A percentile compares a stretch with the other conserved stretches of the same genome.
phyloP scores from a whole-genome alignment of 2,329 filamentous ascomycete species.

The Cladophialophora carrionii region DNA sequence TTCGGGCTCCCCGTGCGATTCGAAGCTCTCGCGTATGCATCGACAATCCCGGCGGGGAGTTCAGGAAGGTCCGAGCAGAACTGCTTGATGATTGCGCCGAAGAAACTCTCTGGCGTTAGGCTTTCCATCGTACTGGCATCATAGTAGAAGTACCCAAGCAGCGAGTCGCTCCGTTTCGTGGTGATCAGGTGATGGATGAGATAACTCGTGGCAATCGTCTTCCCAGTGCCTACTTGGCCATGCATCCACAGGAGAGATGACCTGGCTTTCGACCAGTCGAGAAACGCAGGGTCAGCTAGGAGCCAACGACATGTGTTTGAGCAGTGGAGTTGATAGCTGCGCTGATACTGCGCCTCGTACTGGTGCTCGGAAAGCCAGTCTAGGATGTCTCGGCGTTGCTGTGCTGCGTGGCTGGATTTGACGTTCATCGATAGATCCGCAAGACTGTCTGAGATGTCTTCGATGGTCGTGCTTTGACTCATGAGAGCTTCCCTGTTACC shows the following conservation, averaged over 20 bases:
- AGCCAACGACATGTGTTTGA: constrained; percentile 28
- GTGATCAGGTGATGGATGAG: constrained; percentile 25
- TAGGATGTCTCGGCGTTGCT: constrained; percentile 23
- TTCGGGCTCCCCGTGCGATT: constrained; percentile 21
- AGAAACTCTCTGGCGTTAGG: constrained; percentile 31
- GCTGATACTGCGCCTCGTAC: constrained; percentile 28
- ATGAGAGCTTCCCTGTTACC: constrained; percentile 23
- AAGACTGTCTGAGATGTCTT: constrained; percentile 21
- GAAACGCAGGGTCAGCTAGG: constrained; percentile 21
- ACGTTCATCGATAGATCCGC: constrained; percentile 21
- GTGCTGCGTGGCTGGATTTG: constrained; percentile 17
- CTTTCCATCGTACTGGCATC: constrained; percentile 32
- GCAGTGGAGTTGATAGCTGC: constrained; percentile 27
- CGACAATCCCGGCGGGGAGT: constrained; percentile 18
- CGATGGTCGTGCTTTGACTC: constrained; percentile 19
- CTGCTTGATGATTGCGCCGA: constrained; percentile 30
- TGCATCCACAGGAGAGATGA: constrained; percentile 32
- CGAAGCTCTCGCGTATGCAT: constrained; percentile 14
- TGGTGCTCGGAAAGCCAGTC: constrained; percentile 31
- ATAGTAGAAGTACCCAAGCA: constrained; percentile 32
- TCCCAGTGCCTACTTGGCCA: constrained; percentile 29
- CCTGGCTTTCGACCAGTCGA: constrained; percentile 22
- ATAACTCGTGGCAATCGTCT: constrained; percentile 30
- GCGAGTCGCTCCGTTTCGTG: not conserved
- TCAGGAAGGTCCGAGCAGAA: constrained; percentile 22